Evolutionary conservation across 805 yeast species (phyloP).

Genomic region (Lachancea sp.): DNA sequence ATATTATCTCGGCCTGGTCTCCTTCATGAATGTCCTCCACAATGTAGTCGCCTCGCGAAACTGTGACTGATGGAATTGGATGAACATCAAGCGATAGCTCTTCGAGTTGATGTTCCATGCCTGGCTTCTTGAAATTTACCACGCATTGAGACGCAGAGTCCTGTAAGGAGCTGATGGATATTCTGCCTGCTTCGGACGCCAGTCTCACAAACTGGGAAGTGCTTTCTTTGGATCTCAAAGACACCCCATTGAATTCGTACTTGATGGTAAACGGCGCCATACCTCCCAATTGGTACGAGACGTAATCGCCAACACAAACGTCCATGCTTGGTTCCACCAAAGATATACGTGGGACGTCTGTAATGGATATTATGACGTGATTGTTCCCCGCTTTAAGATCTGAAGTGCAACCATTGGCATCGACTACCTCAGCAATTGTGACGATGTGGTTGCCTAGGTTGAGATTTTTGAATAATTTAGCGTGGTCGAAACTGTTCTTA

Average conservation of each 20-base stretch:
- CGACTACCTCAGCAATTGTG: conserved; percentile 50
- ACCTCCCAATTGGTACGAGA: conserved; percentile 71
- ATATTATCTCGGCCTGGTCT: conserved; percentile 81
- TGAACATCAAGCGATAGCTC: conserved; percentile 39
- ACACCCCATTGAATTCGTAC: conserved; percentile 63
- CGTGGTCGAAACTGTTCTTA: conserved; percentile 33
- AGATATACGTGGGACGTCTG: conserved; percentile 69
- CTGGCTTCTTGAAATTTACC: conserved; percentile 47
- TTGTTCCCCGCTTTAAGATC: conserved; percentile 39
- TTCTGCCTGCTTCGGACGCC: conserved; percentile 76
- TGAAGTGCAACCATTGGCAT: conserved; percentile 62
- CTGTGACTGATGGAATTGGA: conserved; percentile 72
- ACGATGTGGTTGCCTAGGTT: conserved; percentile 67
- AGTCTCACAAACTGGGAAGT: conserved; percentile 52
- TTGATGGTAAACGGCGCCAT: conserved; percentile 70
- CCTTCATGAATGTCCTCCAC: conserved; percentile 89
- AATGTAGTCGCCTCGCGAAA: conserved; percentile 68
- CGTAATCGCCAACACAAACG: conserved; percentile 90
- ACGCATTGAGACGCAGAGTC: conserved; percentile 73
- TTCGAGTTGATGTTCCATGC: conserved; percentile 29
- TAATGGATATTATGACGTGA: conserved; percentile 50
- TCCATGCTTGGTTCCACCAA: conserved; percentile 39
- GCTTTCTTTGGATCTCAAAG: conserved; percentile 50
- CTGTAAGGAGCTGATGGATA: conserved; percentile 58
- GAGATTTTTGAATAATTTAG: conserved; percentile 44